A percentile compares a stretch with the other conserved stretches of the same genome.
These are phyloP conservation scores for Limnomonas spitsbergensis DNA, from an alignment of 139 green algal genomes.

Conservation along the genomic window DNA sequence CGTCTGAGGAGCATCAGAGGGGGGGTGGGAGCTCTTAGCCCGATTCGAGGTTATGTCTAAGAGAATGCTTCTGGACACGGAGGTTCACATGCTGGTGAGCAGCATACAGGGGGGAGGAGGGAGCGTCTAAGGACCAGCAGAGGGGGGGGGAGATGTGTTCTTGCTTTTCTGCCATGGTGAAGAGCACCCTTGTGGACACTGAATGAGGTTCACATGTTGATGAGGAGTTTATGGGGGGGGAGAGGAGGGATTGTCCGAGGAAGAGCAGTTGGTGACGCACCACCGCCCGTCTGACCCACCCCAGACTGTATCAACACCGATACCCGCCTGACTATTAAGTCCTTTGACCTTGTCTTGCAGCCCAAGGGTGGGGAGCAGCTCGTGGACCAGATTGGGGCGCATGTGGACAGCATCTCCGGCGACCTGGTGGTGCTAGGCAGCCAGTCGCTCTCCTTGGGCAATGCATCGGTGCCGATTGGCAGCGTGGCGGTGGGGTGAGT, in stretches of 20 bases:
- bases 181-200: too few relatives aligned
- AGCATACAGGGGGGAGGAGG: neutral
- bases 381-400: constrained; percentile 36
- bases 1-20: neutral
- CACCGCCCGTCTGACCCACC: too few relatives aligned
- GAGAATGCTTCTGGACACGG: too few relatives aligned
- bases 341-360: neutral
- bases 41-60: neutral
- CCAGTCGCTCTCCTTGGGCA: constrained; percentile 6
- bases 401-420: constrained; percentile 19
- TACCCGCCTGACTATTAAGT: neutral
- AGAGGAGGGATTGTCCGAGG: too few relatives aligned
- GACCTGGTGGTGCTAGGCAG: constrained; percentile 55
- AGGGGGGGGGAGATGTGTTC: neutral
- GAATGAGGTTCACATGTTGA: too few relatives aligned
- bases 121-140: neutral
- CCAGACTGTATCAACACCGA: too few relatives aligned
- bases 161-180: neutral
- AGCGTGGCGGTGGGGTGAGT: neutral
- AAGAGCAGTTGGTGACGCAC: too few relatives aligned
- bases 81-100: too few relatives aligned
- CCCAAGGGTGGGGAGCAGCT: neutral
- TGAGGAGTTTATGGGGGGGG: neutral
- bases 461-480: neutral
- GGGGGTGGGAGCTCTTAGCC: neutral